Base-by-base conservation (phyloP, 2,329 filamentous ascomycete species). In the Ascochyta viciae-villosae region DNA sequence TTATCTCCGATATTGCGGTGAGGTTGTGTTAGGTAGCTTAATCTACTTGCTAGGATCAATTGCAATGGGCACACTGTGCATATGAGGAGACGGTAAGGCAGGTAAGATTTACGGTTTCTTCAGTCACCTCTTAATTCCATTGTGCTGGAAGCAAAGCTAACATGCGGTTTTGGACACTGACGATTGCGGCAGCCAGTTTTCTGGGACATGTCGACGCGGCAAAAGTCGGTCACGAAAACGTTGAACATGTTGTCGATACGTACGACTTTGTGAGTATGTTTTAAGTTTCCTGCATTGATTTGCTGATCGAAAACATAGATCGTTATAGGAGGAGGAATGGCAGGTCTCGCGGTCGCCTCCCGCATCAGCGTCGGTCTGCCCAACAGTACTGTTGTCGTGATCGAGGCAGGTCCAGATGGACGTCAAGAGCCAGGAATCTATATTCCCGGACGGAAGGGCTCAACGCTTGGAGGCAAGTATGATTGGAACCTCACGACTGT, bases 401-500 rank as follows among this genome's bases (percentile, higher is more conserved):
- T 70, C 15, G 68, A 71, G 57, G 68, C 68, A 27, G 68, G 54
- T 62, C 76, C 34, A 50, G 70, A 71, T 50, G 67, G 65, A 27
- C 60, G 63, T 38, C 52, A 66, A 38, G 68, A 72, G 31, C 67
- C 65, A 12, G 61, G 58, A 4, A 72, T 72, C 53, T 57, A 42
- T 27, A 61, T 72, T 8, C 68, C 67, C 29, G 68, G 68, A 37
- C 62, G 64, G 12, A 68, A 68, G 40, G 67, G 68, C 16, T 67
- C 66, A 8, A 71, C 68, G 0, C 57, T 72, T 1, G 68, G 67
- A 22, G 61, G 61, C 8, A 67, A 60, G 41, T 70, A 66, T 38
- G 67, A 71, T 23, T 71, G 67, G 70, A 81, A 81, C 65, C 77
- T 82, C 47, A 80, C 79, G 0, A 79, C 80, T 0, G 66, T 78